A percentile compares a stretch with the other conserved stretches of the same genome.
These are phyloP conservation scores for Podaxis pistillaris DNA, from an alignment of 768 basidiomycete species.

Conservation along the genomic window DNA sequence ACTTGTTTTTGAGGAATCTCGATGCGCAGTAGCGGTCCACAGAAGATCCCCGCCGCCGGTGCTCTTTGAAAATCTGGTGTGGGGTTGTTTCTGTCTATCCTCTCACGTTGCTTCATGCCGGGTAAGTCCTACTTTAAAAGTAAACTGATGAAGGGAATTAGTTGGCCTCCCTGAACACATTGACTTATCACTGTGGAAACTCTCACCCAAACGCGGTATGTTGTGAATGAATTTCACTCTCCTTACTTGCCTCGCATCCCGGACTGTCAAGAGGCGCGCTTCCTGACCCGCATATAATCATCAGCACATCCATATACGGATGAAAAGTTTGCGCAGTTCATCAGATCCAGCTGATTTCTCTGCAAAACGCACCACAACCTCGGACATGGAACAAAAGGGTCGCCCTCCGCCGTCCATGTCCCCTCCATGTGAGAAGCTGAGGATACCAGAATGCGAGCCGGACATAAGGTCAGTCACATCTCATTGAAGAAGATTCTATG, in stretches of 20 bases:
- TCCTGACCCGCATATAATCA: background rate
- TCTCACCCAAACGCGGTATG: slow-evolving; percentile 3
- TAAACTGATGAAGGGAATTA: background rate
- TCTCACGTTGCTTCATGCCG: slow-evolving; percentile 5
- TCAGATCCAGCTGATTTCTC: slow-evolving; percentile 3
- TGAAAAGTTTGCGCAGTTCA: slow-evolving; percentile 9
- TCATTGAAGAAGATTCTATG: background rate
- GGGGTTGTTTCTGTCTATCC: background rate
- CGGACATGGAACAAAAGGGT: background rate
- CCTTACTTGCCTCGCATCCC: background rate
- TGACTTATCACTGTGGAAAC: slow-evolving; percentile 4
- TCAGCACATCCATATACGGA: background rate
- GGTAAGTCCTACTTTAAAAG: background rate
- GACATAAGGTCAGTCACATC: background rate
- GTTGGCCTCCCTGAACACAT: background rate
- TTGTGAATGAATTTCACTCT: background rate
- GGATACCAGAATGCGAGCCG: background rate
- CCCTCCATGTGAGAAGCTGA: background rate
- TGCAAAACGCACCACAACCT: background rate
- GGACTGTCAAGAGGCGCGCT: background rate
- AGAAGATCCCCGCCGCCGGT: background rate
- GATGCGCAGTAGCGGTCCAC: background rate
- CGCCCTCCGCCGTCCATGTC: background rate
- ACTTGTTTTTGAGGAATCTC: background rate
- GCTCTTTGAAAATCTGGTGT: background rate